Percentiles rank a stretch among this genome's conserved stretches.
Conservation (phyloP, 805 yeast species). For the Candida boleticola region DNA sequence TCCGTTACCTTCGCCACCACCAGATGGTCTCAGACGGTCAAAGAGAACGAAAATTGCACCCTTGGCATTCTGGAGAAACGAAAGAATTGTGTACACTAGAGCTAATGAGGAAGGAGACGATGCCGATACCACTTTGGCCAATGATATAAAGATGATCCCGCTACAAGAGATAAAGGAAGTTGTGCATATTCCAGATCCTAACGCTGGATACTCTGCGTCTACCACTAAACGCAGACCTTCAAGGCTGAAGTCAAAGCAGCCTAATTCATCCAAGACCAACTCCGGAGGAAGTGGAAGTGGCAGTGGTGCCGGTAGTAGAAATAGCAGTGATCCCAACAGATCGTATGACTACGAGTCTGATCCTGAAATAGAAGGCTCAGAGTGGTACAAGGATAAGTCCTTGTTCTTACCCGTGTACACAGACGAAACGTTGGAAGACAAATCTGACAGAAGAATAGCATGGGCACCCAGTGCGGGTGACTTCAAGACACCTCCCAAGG, state of each 20-base stretch:
- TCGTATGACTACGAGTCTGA: conserved; percentile 34
- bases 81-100: conserved; percentile 57
- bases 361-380: conserved; percentile 45
- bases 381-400: conserved; percentile 48
- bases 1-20: conserved; percentile 44
- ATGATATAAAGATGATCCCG: conserved; percentile 36
- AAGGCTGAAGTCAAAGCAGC: background rate
- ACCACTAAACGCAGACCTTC: conserved; percentile 6
- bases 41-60: conserved; percentile 66
- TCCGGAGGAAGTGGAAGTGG: conserved; percentile 4
- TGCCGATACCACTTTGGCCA: conserved; percentile 40
- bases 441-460: conserved; percentile 51
- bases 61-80: conserved; percentile 83
- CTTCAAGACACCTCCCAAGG: conserved; percentile 32
- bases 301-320: background rate
- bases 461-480: conserved; percentile 60
- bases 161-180: conserved; percentile 60
- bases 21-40: conserved; percentile 59
- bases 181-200: conserved; percentile 46
- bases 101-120: conserved; percentile 36
- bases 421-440: conserved; percentile 47
- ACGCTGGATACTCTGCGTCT: conserved; percentile 11
- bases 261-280: conserved; percentile 1
- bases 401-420: conserved; percentile 49
- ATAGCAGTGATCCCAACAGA: background rate